phyloP scores from a whole-genome alignment of 352 stramenopile species.

The Globisporangium abappressorium region DNA sequence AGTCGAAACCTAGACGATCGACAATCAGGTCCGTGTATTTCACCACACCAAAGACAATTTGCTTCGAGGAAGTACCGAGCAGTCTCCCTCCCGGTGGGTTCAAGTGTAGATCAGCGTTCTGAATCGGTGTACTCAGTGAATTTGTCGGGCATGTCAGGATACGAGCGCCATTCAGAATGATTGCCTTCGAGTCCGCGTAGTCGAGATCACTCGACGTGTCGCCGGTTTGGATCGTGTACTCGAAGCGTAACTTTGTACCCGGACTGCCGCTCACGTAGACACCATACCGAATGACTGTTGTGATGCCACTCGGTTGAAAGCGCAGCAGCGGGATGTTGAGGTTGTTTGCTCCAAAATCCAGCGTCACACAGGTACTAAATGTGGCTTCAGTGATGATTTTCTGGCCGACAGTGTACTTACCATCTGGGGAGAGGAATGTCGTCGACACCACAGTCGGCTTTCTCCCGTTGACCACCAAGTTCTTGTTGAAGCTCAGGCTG shows the following conservation, averaged over 20 bases:
- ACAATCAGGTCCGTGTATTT: conserved; percentile 73
- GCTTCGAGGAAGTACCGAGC: conserved; percentile 33
- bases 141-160: conserved; percentile 68
- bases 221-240: conserved; percentile 73
- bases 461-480: conserved; percentile 63
- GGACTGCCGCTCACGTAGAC: conserved; percentile 56
- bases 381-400: conserved; percentile 58
- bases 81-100: conserved; percentile 71
- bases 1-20: conserved; percentile 67
- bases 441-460: conserved; percentile 55
- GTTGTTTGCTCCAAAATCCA: conserved; percentile 31
- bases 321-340: conserved; percentile 39
- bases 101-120: conserved; percentile 66
- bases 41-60: conserved; percentile 57
- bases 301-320: conserved; percentile 49
- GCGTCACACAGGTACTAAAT: conserved; percentile 64
- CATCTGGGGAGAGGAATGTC: conserved; percentile 58
- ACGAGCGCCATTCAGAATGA: conserved; percentile 63
- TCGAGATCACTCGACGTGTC: conserved; percentile 64
- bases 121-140: conserved; percentile 29
- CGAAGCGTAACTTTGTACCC: conserved; percentile 50
- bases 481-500: conserved; percentile 67
- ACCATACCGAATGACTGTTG: conserved; percentile 57
- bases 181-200: conserved; percentile 49
- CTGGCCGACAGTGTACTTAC: conserved; percentile 54